Evolutionary conservation across 1,284 basidiomycete genomes (phyloP).

Genomic region (Ganoderma lucidum): DNA sequence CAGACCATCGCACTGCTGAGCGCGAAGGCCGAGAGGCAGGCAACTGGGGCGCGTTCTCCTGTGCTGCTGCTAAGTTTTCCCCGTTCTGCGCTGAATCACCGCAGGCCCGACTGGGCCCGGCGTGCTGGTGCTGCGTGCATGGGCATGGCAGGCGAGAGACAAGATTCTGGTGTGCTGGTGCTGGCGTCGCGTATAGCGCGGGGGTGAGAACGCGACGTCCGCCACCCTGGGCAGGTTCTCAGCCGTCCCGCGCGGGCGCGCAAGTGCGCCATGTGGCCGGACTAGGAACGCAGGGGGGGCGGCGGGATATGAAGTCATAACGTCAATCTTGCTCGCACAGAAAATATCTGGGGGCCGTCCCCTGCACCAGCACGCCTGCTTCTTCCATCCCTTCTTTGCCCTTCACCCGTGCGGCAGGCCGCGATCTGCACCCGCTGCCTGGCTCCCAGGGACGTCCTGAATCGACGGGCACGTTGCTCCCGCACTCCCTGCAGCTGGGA

Average conservation of each 20-base stretch:
- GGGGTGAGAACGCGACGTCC: background rate
- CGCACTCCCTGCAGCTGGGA: background rate
- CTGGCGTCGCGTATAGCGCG: conserved; percentile 1
- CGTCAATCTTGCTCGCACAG: conserved; percentile 20
- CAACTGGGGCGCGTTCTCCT: background rate
- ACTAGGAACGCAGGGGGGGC: conserved; percentile 15
- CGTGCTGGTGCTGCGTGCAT: background rate
- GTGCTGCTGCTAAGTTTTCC: background rate
- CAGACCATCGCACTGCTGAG: background rate
- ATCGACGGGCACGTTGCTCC: background rate
- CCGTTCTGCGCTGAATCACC: conserved; percentile 3
- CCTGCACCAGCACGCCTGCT: background rate
- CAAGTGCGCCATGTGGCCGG: background rate
- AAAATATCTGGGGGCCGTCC: conserved; percentile 12
- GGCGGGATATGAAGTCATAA: conserved; percentile 24
- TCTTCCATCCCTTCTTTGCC: background rate
- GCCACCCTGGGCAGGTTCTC: background rate
- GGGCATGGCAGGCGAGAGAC: background rate
- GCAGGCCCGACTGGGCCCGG: background rate
- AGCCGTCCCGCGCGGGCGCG: background rate
- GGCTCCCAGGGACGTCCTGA: background rate
- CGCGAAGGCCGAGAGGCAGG: background rate
- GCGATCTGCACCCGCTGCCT: background rate
- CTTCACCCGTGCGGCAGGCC: conserved; percentile 9
- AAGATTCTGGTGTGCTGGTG: background rate